Evolutionary conservation across 2,329 filamentous ascomycete species (phyloP), one percentile per base, ranked within the genome.

Genomic region (Fusarium siculi): DNA sequence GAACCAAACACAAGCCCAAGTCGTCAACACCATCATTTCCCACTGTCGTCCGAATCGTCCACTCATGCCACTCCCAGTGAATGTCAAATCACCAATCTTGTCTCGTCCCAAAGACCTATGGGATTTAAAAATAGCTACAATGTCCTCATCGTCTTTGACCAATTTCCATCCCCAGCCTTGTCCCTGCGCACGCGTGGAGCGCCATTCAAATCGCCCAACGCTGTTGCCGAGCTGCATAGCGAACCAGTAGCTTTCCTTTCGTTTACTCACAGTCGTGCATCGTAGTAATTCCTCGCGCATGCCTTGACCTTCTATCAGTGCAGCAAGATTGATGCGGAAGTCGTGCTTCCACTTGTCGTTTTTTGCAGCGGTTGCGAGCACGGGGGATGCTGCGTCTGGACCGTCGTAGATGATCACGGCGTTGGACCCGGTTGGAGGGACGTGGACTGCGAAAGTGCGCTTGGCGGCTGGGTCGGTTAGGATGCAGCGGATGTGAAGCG

Each of bases 181-280:
- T 23, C 39, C 39, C 40, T n/a, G 34, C 5, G 14, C 28, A 25
- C 47, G 19, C 6, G 12, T 23, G 2, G 11, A n/a, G 4, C 12
- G 14, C 16, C 18, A 9, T 21, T 23, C 23, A 21, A 30, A 9
- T 7, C 5, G 10, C 16, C 50, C 6, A 21, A 28, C 16, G 10
- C 7, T 7, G 3, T 39, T 9, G 0, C 6, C 4, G 28, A n/a
- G 14, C 5, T 15, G n/a, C 8, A 32, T 14, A 9, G 44, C 34
- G 16, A 25, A 37, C 7, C 30, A 47, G 8, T 14, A 21, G 2
- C 5, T 5, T 53, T 46, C 12, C 16, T 11, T 55, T 5, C 28
- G 11, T 28, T 47, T 4, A 15, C 25, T 61, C 1, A 11, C 2
- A 16, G 16, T 36, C 4, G 21, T 11, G 16, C 3, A 34, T 7